Base-by-base conservation (phyloP, 345 rosid genomes). In the Linum lewisii region DNA sequence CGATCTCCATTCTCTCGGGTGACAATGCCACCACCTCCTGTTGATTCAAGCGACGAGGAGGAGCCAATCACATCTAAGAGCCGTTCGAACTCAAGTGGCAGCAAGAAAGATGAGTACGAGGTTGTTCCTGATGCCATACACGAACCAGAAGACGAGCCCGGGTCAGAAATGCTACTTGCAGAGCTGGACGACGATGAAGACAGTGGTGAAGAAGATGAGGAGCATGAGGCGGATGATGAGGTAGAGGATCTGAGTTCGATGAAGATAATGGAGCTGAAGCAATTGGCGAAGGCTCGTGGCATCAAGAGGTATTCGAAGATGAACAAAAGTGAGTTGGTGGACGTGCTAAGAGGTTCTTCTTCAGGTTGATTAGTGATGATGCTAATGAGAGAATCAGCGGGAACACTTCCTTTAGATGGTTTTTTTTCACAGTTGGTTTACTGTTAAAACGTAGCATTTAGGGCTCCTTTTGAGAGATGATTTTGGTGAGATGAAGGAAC, bases 241-340 rank as follows among this genome's bases (percentile, higher is more conserved):
- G 34, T 29, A 0, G 66, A 49, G 38, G 83, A 86, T 64, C 69
- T 92, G 73, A 80, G 76, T 67, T 71, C 72, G 21, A 21, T 86
- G 75, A 92, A 92, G 82, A 67, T 86, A 18, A 38, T 71, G 2
- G 95, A 83, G 68, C 79, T 92, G 61, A 83, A 86, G 70, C 81
- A 76, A 61, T 57, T 88, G 54, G 98, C 97, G 29, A 92, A 86
- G 62, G 73, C 91, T 51, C 80, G 84, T 1, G 89, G 98, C 22
- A n/a, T 88, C 59, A 92, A 79, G 70, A 90, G 93, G 70, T 72
- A 69, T 69, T 88, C 95, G 8, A 92, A 78, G 84, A 80, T 88
- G 95, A 92, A 88, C 78, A 92, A 88, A 73, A 66, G 71, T 2
- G 79, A 78, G 7, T 75, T 92, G 59, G 55, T 92, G 67, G 70